Evolutionary conservation across 495 filamentous ascomycete genomes (phyloP).

Genomic region (Neurospora sublineolata): DNA sequence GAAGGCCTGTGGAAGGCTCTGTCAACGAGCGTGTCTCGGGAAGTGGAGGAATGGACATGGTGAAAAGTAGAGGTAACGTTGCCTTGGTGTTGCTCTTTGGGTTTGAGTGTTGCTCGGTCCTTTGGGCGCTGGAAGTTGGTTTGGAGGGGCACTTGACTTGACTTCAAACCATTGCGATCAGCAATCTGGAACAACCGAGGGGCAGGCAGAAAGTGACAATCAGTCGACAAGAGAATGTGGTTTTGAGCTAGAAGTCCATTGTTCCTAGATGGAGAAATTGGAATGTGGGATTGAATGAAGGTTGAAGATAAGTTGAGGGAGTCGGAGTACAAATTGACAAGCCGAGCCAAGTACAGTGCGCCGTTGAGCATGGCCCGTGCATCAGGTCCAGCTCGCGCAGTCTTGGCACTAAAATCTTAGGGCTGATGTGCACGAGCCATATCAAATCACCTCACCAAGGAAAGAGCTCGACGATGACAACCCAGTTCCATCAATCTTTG

Average conservation of each 20-base stretch:
- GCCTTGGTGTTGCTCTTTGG: conserved; percentile 8
- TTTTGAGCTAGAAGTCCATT: too few species aligned
- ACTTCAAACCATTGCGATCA: neutral
- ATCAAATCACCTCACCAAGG: neutral
- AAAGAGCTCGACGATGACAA: neutral
- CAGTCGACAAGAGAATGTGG: neutral
- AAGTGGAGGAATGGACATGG: neutral
- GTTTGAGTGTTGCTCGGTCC: neutral
- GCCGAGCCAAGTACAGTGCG: neutral
- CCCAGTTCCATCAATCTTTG: neutral
- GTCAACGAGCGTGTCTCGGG: neutral
- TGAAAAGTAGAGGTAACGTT: conserved; percentile 19
- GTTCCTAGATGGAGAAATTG: too few species aligned
- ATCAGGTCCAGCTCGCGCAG: neutral
- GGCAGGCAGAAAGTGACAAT: neutral
- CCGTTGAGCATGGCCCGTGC: neutral
- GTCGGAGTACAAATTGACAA: neutral
- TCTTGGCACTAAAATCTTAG: neutral
- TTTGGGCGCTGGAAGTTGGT: conserved; percentile 1
- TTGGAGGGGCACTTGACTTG: neutral
- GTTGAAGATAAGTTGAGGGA: neutral
- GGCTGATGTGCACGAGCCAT: neutral
- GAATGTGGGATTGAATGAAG: neutral
- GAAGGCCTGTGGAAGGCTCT: neutral
- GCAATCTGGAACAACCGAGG: neutral